Base-by-base conservation (phyloP, 208 protist species). In the Acanthamoeba rhysodes region DNA sequence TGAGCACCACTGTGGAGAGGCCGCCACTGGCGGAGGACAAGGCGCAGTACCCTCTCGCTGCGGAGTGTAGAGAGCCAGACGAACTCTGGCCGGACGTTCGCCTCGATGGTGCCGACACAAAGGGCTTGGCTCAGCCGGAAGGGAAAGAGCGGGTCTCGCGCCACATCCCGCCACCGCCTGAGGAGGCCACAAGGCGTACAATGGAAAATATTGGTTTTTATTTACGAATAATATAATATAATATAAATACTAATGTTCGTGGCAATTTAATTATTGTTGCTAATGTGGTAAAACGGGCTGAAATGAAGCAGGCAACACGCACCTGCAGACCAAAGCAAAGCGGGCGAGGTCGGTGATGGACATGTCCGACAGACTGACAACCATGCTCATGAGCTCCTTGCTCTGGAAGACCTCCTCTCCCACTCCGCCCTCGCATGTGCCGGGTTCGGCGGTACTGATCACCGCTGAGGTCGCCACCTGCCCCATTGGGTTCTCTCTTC, bases 331-430 rank as follows among this genome's bases (percentile, higher is more conserved):
- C n/a, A 37, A 27, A 12, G 72, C 72, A 29, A 48, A 37, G 72
- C 72, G 72, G 16, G 72, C 14, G 72, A 80, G 72, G 72, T 80
- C 72, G 72, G 14, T 27, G 14, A 80, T 14, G 32, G 72, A 80
- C 34, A 80, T 24, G 41, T 29, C 72, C 9, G 72, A 80, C 0
- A 80, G 41, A 16, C 72, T 80, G 4, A 45, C 41, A 27, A 80
- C 41, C 10, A 80, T 22, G 12, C 72, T 80, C 72, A 80, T 48
- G 72, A 80, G 72, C 72, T 80, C 72, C 72, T 48, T 37, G 72
- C 16, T 80, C 72, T 80, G 72, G 32, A 80, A 80, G 34, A 80
- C 72, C 72, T 80, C 32, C 24, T 80, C 72, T 7, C 7, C 72
- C 1, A 50, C 72, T n/a, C 62, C 62, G 62, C 24, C 57, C 5